Conservation (phyloP, 2,329 filamentous ascomycete species). For the Trichophyton equinum region DNA sequence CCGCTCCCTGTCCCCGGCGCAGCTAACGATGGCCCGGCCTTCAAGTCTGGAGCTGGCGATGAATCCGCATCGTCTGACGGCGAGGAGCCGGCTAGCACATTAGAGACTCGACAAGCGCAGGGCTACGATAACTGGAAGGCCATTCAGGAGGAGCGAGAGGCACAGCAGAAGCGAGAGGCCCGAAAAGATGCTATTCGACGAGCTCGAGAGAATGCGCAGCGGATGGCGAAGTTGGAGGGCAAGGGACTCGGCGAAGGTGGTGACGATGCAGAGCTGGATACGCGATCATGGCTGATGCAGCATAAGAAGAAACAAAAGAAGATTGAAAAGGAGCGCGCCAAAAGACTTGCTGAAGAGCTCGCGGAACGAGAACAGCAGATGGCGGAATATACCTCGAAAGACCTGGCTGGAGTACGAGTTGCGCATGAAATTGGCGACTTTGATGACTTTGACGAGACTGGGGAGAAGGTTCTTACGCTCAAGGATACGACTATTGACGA, state of each 20-base stretch:
- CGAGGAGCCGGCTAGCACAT: conserved; percentile 64
- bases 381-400: conserved; percentile 68
- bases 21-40: conserved; percentile 40
- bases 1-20: conserved; percentile 71
- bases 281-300: conserved; percentile 73
- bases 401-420: conserved; percentile 82
- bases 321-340: conserved; percentile 61
- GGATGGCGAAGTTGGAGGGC: conserved; percentile 63
- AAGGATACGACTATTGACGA: conserved; percentile 81
- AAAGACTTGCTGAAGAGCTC: conserved; percentile 60
- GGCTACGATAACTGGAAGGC: conserved; percentile 42
- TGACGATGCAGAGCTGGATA: conserved; percentile 56
- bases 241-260: conserved; percentile 63
- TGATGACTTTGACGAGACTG: conserved; percentile 60
- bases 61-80: conserved; percentile 36
- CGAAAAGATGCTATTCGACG: conserved; percentile 74
- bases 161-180: conserved; percentile 67
- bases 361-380: conserved; percentile 59
- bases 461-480: conserved; percentile 85
- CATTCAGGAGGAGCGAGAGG: conserved; percentile 53
- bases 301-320: conserved; percentile 92
- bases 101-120: conserved; percentile 51
- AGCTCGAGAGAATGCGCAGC: conserved; percentile 71
- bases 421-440: conserved; percentile 76
- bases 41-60: conserved; percentile 42